Percentiles rank a stretch among this genome's conserved stretches.
Conservation (phyloP, 2,329 filamentous ascomycete genomes). For the Aotearoamyces nothofagi region DNA sequence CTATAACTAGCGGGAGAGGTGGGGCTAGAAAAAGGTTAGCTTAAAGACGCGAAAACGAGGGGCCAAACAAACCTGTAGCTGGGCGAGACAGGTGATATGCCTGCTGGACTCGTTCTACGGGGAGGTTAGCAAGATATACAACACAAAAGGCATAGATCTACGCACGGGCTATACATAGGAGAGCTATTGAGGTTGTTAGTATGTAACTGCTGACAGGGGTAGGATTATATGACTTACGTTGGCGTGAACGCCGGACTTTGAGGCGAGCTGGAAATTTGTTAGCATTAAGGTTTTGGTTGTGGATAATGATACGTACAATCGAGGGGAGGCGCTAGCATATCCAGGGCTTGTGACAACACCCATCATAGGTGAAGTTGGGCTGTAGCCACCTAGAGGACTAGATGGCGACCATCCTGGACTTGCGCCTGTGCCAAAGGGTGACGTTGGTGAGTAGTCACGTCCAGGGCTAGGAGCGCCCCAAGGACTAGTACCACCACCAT, state of each 20-base stretch:
- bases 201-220: no score
- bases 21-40: slow-evolving; percentile 24
- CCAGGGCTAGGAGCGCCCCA: slow-evolving; percentile 51
- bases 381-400: slow-evolving; percentile 17
- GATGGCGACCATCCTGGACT: slow-evolving; percentile 26
- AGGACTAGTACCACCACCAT: slow-evolving; percentile 45
- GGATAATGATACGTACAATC: no score
- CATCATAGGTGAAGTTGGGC: slow-evolving; percentile 39
- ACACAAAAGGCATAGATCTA: no score
- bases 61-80: no score
- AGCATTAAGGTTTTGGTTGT: no score
- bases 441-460: slow-evolving; percentile 28
- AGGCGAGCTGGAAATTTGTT: no score
- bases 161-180: slow-evolving; percentile 19
- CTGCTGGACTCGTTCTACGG: slow-evolving; percentile 19
- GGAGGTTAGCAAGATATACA: no score
- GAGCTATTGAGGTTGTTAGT: no score
- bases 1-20: slow-evolving; percentile 25
- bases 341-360: slow-evolving; percentile 40
- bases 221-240: no score
- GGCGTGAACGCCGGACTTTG: slow-evolving; percentile 26
- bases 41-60: slow-evolving; percentile 8
- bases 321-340: slow-evolving; percentile 29
- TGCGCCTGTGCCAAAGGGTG: slow-evolving; percentile 27
- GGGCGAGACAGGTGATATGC: slow-evolving; percentile 49